Conservation (phyloP, 2,329 filamentous ascomycete species). For the Ophiocordyceps australis region DNA sequence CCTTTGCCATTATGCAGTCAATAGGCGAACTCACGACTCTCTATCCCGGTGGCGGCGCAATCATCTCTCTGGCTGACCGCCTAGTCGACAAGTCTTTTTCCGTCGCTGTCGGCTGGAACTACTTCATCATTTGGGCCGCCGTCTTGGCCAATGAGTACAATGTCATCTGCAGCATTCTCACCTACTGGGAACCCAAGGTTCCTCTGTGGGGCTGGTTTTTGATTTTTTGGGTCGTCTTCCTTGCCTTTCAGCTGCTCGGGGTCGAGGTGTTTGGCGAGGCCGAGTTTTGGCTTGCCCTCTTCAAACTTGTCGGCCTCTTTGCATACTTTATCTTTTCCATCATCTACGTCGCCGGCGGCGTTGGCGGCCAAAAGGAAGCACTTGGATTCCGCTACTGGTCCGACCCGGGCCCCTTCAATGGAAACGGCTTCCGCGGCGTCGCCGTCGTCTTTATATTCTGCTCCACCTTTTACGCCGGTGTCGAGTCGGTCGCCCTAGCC, state of each 20-base stretch:
- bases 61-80: conserved; percentile 50
- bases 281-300: conserved; percentile 60
- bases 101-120: conserved; percentile 54
- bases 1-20: conserved; percentile 51
- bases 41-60: conserved; percentile 53
- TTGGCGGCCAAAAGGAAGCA: conserved; percentile 33
- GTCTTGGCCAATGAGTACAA: conserved; percentile 58
- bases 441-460: conserved; percentile 51
- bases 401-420: conserved; percentile 48
- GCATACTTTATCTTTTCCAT: conserved; percentile 62
- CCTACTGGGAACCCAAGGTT: conserved; percentile 43
- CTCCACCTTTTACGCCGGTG: conserved; percentile 53
- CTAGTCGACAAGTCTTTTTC: conserved; percentile 55
- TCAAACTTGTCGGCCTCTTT: conserved; percentile 52
- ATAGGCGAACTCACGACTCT: conserved; percentile 58
- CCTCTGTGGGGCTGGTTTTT: conserved; percentile 52
- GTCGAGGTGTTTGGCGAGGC: conserved; percentile 62
- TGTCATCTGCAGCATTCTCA: conserved; percentile 45
- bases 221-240: conserved; percentile 57
- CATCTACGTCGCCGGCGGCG: conserved; percentile 50
- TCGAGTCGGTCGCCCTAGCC: conserved; percentile 43
- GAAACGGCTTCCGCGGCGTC: conserved; percentile 47
- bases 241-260: conserved; percentile 50
- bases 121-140: conserved; percentile 48
- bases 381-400: conserved; percentile 58